phyloP scores from a whole-genome alignment of 1,284 basidiomycete species.

The Mixia osmundae region DNA sequence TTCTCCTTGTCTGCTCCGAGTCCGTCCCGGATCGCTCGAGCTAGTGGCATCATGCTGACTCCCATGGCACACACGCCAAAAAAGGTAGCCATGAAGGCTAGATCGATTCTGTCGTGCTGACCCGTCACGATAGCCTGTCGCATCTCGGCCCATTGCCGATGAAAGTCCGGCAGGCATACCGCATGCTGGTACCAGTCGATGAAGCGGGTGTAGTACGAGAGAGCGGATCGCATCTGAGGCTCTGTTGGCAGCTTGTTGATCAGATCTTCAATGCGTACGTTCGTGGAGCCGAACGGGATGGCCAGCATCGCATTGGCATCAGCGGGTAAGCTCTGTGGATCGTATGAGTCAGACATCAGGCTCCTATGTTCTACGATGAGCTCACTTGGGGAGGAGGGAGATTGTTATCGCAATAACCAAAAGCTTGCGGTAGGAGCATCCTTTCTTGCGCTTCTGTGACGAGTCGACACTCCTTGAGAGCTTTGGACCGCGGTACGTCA shows the following conservation, averaged over 20 bases:
- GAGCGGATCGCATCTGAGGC: slow-evolving; percentile 3
- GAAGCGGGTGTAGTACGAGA: slow-evolving; percentile 6
- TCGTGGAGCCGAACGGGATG: slow-evolving; percentile 4
- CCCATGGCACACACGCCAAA: neutral
- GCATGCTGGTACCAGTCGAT: neutral
- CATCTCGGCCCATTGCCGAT: slow-evolving; percentile 9
- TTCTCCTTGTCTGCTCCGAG: slow-evolving; percentile 7
- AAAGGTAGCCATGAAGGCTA: no score
- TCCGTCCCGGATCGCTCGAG: slow-evolving; percentile 7
- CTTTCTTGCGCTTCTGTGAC: no score
- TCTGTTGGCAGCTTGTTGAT: slow-evolving; percentile 8
- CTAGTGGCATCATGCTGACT: slow-evolving; percentile 10
- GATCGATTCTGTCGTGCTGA: no score
- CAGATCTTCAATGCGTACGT: slow-evolving; percentile 8
- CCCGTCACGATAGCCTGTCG: no score
- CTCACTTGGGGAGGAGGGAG: slow-evolving; percentile 9
- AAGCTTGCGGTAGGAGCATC: no score
- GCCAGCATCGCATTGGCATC: slow-evolving; percentile 4
- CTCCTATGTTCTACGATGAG: neutral
- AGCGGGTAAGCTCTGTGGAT: neutral
- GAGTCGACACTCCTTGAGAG: slow-evolving; percentile 5
- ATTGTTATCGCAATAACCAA: no score
- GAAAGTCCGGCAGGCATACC: slow-evolving; percentile 5
- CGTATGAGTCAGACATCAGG: neutral
- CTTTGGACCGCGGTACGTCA: slow-evolving; percentile 8